Evolutionary conservation across 192 early-diverging fungal species (phyloP).

Genomic region (Coemansia furcata): DNA sequence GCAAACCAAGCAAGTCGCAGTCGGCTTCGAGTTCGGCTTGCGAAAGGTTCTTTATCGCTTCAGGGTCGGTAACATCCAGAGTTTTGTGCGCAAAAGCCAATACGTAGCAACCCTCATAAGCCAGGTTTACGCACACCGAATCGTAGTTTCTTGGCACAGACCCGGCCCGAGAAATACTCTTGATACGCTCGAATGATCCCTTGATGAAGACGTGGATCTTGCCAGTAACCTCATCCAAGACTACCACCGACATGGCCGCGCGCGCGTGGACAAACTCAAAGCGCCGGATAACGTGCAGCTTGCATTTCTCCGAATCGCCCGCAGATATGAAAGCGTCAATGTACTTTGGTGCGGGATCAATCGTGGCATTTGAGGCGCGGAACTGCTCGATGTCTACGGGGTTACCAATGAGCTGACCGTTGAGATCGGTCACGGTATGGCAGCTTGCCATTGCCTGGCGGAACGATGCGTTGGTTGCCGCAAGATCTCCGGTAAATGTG

Average conservation of each 20-base stretch:
- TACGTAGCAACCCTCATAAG: conserved; percentile 73
- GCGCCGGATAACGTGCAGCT: conserved; percentile 54
- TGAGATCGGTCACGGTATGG: conserved; percentile 52
- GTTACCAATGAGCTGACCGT: conserved; percentile 17
- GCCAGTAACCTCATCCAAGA: conserved; percentile 53
- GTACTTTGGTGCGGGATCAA: conserved; percentile 11
- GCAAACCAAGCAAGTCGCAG: conserved; percentile 59
- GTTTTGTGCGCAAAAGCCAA: conserved; percentile 62
- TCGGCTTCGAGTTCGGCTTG: conserved; percentile 64
- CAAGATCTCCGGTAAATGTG: not conserved
- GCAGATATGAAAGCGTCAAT: conserved; percentile 46
- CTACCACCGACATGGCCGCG: conserved; percentile 69
- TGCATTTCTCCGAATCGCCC: conserved; percentile 2
- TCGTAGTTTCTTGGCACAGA: conserved; percentile 62
- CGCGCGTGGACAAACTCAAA: conserved; percentile 72
- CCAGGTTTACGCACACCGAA: conserved; percentile 49
- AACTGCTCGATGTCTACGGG: conserved; percentile 24
- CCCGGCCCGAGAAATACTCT: conserved; percentile 50
- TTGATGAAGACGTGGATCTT: conserved; percentile 66
- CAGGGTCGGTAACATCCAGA: conserved; percentile 47
- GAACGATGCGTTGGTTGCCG: not conserved
- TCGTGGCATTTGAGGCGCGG: conserved; percentile 15
- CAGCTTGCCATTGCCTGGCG: conserved; percentile 34
- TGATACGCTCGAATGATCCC: conserved; percentile 53
- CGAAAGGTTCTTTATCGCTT: conserved; percentile 34